phyloP scores from a whole-genome alignment of 495 filamentous ascomycete genomes.

The Cercophora samala region DNA sequence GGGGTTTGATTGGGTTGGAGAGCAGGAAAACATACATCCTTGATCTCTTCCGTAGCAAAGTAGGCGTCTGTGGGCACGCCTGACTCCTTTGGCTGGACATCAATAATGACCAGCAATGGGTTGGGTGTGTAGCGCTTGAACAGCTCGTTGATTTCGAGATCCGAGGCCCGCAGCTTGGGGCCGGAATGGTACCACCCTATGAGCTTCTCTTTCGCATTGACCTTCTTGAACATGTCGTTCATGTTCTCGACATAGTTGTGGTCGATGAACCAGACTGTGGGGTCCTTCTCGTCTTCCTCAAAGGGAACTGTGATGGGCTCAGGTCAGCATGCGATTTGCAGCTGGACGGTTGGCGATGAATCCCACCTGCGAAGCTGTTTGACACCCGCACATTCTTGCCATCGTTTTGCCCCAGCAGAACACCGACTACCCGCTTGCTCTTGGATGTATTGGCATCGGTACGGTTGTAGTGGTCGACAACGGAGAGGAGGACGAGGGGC shows the following conservation, averaged over 20 bases:
- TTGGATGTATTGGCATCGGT: conserved; percentile 72
- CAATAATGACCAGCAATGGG: conserved; percentile 93
- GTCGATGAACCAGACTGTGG: conserved; percentile 97
- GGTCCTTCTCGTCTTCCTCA: conserved; percentile 97
- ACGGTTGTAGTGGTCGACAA: conserved; percentile 97
- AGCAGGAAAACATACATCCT: conserved; percentile 71
- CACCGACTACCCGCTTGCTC: conserved; percentile 91
- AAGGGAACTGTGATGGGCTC: conserved; percentile 71
- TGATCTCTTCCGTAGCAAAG: conserved; percentile 99
- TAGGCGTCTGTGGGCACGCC: conserved; percentile 98
- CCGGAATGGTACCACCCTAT: conserved; percentile 99
- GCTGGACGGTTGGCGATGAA: not conserved
- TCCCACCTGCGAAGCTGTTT: conserved; percentile 92
- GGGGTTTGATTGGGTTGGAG: not conserved
- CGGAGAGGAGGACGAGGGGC: conserved; percentile 94
- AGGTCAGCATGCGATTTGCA: conserved; percentile 12
- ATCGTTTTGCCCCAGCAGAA: conserved; percentile 91
- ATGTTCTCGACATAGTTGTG: conserved; percentile 99
- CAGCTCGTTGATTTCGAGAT: conserved; percentile 98
- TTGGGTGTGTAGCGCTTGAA: conserved; percentile 99
- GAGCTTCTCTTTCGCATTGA: conserved; percentile 97
- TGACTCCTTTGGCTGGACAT: conserved; percentile 97
- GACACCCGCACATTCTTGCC: conserved; percentile 93
- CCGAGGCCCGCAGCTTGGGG: conserved; percentile 92
- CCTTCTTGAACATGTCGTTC: conserved; percentile 99